phyloP scores from a whole-genome alignment of 2,329 filamentous ascomycete genomes.

The Aspergillus fumigatiaffinis region DNA sequence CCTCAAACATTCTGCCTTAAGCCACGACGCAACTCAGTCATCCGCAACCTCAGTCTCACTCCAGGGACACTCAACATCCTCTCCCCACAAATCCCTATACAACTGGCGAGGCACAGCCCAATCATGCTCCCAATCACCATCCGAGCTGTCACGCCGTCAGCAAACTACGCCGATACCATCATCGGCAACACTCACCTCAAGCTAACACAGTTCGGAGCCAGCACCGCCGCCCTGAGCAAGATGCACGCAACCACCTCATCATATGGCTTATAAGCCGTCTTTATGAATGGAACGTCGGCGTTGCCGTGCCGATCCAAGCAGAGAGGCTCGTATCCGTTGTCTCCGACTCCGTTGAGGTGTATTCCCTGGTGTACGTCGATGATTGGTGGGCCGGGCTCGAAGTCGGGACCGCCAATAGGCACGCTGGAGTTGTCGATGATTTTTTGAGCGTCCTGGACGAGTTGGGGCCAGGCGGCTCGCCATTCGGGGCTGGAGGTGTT shows the following conservation, averaged over 20 bases:
- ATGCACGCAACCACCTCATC: constrained; percentile 17
- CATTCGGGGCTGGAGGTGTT: constrained; percentile 11
- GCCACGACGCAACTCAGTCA: not conserved
- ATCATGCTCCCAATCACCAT: not conserved
- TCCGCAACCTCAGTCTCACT: not conserved
- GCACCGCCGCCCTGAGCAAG: constrained; percentile 13
- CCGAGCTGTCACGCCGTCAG: not conserved
- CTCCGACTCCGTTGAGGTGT: constrained; percentile 7
- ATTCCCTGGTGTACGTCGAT: constrained; percentile 6
- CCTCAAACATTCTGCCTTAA: not conserved
- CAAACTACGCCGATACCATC: not conserved
- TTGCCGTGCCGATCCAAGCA: not conserved
- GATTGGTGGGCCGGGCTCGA: not conserved
- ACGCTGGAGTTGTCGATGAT: constrained; percentile 8
- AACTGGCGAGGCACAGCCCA: not conserved
- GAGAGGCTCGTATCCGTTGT: constrained; percentile 6
- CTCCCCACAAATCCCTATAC: not conserved
- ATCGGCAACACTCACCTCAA: not conserved
- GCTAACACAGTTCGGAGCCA: constrained; percentile 9
- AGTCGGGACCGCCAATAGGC: not conserved
- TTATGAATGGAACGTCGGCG: constrained; percentile 1
- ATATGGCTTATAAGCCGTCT: constrained; percentile 15
- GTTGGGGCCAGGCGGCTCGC: constrained; percentile 11
- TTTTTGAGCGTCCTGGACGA: constrained; percentile 8
- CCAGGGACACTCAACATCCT: not conserved